Percentiles rank a stretch among this genome's conserved stretches.
These are phyloP conservation scores for Eucalyptus camaldulensis DNA, from an alignment of 345 rosid genomes.

Conservation along the genomic window DNA sequence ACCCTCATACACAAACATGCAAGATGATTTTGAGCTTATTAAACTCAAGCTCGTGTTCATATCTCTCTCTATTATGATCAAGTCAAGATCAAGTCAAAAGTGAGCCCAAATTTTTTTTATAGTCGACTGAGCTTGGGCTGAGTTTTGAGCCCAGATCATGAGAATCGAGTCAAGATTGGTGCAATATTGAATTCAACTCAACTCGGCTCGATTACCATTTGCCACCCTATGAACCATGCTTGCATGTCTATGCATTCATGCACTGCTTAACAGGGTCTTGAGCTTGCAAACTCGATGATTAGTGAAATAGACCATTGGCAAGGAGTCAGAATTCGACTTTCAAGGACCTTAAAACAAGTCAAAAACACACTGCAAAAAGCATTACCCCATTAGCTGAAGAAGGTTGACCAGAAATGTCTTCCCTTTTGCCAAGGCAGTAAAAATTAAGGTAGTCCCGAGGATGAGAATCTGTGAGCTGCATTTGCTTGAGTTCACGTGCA, in stretches of 20 bases:
- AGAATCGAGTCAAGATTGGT: neutral
- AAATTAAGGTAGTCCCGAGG: conserved; percentile 94
- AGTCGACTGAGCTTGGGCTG: neutral
- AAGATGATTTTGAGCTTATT: neutral
- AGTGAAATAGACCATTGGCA: neutral
- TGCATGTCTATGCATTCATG: neutral
- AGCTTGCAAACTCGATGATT: neutral
- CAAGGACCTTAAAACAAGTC: neutral
- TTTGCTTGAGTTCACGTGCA: conserved; percentile 42
- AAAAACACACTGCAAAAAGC: neutral
- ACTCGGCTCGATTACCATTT: neutral
- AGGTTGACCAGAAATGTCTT: neutral
- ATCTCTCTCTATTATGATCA: neutral
- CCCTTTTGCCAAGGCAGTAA: conserved; percentile 82
- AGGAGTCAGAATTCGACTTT: neutral
- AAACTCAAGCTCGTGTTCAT: neutral
- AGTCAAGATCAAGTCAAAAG: neutral
- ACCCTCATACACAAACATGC: neutral
- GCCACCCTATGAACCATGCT: neutral
- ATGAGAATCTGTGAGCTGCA: conserved; percentile 37
- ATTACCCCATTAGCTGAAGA: conserved; percentile 36
- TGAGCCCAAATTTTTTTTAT: neutral
- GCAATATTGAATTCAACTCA: neutral
- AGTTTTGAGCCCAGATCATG: neutral
- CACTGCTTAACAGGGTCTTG: neutral